Evolutionary conservation across 2,329 filamentous ascomycete genomes (phyloP).

Genomic region (Hortaea werneckii): DNA sequence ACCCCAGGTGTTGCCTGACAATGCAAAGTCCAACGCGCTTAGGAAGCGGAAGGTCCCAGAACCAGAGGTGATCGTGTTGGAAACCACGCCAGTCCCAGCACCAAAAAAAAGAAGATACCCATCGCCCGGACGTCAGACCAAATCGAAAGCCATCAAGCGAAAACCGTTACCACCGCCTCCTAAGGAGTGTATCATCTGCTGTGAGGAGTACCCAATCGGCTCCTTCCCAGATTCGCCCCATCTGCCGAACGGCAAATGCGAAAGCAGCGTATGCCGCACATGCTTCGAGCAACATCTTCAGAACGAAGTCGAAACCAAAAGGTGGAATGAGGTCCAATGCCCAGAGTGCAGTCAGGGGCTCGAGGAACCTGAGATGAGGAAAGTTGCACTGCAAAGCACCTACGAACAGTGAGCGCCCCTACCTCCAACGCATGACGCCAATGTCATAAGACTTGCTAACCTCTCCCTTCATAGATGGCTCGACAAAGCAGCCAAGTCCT

Average conservation of each 20-base stretch:
- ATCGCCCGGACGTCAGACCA: too few relatives aligned
- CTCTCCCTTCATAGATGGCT: constrained; percentile 5
- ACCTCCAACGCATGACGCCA: too few relatives aligned
- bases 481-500: constrained; percentile 6
- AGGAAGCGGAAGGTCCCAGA: too few relatives aligned
- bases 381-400: constrained; percentile 2
- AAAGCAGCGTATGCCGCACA: constrained; percentile 6
- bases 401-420: constrained; percentile 4
- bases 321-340: constrained; percentile 6
- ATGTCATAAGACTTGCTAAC: too few relatives aligned
- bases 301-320: constrained; percentile 5
- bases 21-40: too few relatives aligned
- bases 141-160: too few relatives aligned
- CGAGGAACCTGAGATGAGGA: constrained; percentile 5
- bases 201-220: constrained; percentile 1
- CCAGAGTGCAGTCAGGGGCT: constrained; percentile 10
- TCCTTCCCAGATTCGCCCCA: constrained; percentile 6
- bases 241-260: background rate
- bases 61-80: too few relatives aligned
- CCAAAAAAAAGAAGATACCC: too few relatives aligned
- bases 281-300: constrained; percentile 10
- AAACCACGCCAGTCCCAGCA: too few relatives aligned
- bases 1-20: too few relatives aligned
- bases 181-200: constrained; percentile 12
- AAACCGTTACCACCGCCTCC: background rate